These are phyloP conservation scores for Sporothrix humicola DNA, from an alignment of 2,329 filamentous ascomycete genomes.

Conservation along the genomic window DNA sequence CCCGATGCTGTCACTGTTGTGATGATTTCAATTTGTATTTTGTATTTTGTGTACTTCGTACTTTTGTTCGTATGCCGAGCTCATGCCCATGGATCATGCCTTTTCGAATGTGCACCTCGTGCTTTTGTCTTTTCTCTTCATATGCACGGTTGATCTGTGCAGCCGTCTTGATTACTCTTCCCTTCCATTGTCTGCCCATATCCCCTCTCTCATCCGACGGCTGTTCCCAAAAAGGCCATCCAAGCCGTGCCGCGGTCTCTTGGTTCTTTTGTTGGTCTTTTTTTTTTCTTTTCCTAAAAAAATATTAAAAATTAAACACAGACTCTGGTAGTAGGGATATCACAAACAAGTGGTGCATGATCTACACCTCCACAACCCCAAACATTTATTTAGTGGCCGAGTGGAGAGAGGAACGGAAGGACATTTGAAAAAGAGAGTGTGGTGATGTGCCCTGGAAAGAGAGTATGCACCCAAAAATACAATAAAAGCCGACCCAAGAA, in stretches of 20 bases:
- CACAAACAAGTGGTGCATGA: constrained; percentile 29
- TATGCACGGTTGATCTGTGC: constrained; percentile 7
- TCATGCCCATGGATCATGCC: not conserved
- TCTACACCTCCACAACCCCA: constrained; percentile 26
- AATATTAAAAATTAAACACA: too few species aligned
- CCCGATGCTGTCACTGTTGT: not conserved
- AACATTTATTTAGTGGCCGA: constrained; percentile 26
- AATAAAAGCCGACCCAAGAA: not conserved
- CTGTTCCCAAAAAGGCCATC: not conserved
- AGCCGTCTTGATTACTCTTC: constrained; percentile 1
- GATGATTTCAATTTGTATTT: too few species aligned
- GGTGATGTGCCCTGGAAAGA: not conserved
- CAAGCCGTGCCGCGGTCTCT: not conserved
- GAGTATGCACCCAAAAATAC: not conserved
- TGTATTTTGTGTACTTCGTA: not conserved
- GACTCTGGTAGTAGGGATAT: not conserved
- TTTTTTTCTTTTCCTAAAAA: too few species aligned
- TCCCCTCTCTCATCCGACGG: not conserved
- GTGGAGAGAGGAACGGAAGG: not conserved
- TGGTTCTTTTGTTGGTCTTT: not conserved
- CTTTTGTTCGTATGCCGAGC: not conserved
- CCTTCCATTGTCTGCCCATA: not conserved
- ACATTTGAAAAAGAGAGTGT: constrained; percentile 9
- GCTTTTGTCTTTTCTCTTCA: not conserved
- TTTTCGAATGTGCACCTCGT: not conserved